Base-by-base conservation (phyloP, 2,329 filamentous ascomycete species). In the Seiridium unicorne region DNA sequence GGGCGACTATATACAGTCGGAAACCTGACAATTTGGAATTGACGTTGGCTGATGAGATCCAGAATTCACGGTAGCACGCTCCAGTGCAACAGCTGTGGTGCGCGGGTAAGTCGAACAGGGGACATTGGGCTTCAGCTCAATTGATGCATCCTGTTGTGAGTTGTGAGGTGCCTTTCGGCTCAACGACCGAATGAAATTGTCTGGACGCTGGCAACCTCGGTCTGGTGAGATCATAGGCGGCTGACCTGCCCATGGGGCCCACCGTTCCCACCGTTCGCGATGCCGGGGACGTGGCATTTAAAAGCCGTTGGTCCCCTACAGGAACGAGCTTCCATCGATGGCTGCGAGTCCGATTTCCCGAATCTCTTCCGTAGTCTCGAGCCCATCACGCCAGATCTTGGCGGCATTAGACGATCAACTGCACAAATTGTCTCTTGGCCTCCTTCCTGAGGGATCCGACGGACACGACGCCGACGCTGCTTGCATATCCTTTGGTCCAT, bases 161-260 rank as follows among this genome's bases (percentile, higher is more conserved):
- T 26, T 26, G 18, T 26, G 18, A 26, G 1, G 18, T 26, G 18
- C 18, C 13, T 42, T 13, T 48, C 46, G 46, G 46, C 18, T 11
- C 13, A n/a, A 48, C 6, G 8, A 7, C 13, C 46, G 46, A 3
- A 18, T n/a, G n/a, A 7, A 31, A 7, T 32, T 51, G 18, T 10
- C n/a, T 31, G n/a, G 49, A 31, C 10, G 18, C 5, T 48, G n/a
- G 54, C 35, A 58, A 58, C 55, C 55, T 58, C 55, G 44, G 55
- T 38, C 46, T 58, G 36, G 46, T 58, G 55, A 58, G 55, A 51
- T 58, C 44, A 49, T 51, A 47, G 55, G 34, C 38, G 55, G 46
- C 26, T 40, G 38, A 42, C 38, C 26, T 44, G 49, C 49, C 49
- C 49, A 53, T 53, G 44, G 44, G 44, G 42, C 42, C 26, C 18